Evolutionary conservation across 2,329 filamentous ascomycete species (phyloP).

Genomic region (Colletotrichum trifolii): DNA sequence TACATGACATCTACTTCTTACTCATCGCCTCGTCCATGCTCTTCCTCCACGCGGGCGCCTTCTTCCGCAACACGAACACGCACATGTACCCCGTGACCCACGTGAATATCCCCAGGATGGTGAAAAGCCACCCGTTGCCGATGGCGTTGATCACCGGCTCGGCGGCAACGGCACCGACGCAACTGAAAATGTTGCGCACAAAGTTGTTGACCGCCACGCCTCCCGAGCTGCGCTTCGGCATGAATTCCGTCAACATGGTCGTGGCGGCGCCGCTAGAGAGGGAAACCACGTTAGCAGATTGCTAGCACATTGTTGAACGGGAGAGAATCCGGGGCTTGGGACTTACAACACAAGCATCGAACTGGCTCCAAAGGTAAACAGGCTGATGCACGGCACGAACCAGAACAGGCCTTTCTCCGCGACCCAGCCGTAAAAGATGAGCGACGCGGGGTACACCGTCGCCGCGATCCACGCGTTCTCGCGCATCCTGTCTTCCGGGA

Average conservation of each 20-base stretch:
- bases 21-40: constrained; percentile 66
- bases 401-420: constrained; percentile 73
- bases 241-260: constrained; percentile 88
- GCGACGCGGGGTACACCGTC: constrained; percentile 73
- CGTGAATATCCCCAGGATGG: constrained; percentile 62
- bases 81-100: constrained; percentile 67
- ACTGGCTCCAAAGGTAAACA: constrained; percentile 80
- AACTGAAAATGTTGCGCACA: constrained; percentile 81
- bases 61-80: constrained; percentile 71
- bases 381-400: constrained; percentile 71
- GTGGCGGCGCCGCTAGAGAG: constrained; percentile 67
- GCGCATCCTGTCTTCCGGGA: constrained; percentile 84
- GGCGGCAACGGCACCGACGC: constrained; percentile 75
- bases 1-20: constrained; percentile 1
- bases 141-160: constrained; percentile 77
- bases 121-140: constrained; percentile 82
- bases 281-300: constrained; percentile 27
- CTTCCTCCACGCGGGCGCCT: constrained; percentile 71
- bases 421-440: constrained; percentile 85
- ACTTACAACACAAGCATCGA: constrained; percentile 80
- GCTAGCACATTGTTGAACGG: not conserved
- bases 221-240: constrained; percentile 75
- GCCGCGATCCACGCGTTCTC: constrained; percentile 85
- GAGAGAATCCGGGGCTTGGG: not conserved
- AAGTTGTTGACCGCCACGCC: constrained; percentile 88